Evolutionary conservation across 208 protist species (phyloP), one percentile per base, ranked within the genome.

Genomic region (Hexamita inflata): DNA sequence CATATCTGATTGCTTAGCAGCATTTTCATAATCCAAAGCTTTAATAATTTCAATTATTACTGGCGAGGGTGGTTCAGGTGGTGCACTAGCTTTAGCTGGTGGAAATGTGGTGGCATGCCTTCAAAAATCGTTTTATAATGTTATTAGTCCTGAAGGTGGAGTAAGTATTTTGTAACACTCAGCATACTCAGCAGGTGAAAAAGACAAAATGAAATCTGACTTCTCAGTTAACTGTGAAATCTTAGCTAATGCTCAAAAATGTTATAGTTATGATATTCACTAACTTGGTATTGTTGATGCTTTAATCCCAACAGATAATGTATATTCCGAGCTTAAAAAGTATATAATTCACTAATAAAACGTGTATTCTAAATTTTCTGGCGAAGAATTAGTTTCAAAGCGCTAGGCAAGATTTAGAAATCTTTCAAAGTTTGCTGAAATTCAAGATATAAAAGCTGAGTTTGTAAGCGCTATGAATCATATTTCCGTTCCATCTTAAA

Each of bases 101-200:
- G 81, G 81, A 53, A 82, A 83, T 62, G 28, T 74, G 7, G 81
- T 83, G 1, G 81, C 34, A 13, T 83, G 82, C 75, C 38, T 75
- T 11, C 9, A 26, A 30, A 42, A 42, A 24, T 59, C 75, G 2
- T 83, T 83, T 73, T 83, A 83, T 59, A 77, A 42, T 42, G 81
- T 85, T 29, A 83, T 83, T 76, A 82, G 76, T 32, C 81, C 81
- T 62, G 81, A 83, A 57, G 81, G 81, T 38, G 74, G 59, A 70
- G 80, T 68, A 11, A 79, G 58, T 30, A 83, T 83, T 53, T 70
- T 83, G 26, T 7, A 81, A 24, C 62, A 77, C 7, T 45, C 32
- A 32, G 40, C 42, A n/a, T 83, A 83, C 76, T n/a, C n/a, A n/a
- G 29, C 32, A n/a, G 42, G 78, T 11, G 81, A 83, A 26, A 79